Conservation (phyloP, 2,329 filamentous ascomycete genomes). For the Paraphoma chrysanthemicola region DNA sequence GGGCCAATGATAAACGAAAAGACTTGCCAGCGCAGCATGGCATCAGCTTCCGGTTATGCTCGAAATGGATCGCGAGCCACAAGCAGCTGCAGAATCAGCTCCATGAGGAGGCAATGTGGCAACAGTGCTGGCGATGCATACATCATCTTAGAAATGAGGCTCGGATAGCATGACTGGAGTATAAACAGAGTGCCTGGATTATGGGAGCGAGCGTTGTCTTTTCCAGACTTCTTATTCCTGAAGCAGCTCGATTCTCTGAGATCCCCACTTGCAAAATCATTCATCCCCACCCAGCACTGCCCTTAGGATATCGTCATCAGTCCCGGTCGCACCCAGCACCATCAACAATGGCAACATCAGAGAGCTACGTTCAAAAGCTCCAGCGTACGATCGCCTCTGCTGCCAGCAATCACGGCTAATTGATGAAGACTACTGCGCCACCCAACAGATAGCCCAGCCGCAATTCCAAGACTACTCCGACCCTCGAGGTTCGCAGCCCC, state of each 20-base stretch:
- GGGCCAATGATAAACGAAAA: slow-evolving; percentile 35
- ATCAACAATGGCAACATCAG: slow-evolving; percentile 36
- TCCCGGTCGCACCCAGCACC: slow-evolving; percentile 14
- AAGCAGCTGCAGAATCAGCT: slow-evolving; percentile 25
- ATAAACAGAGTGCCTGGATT: slow-evolving; percentile 39
- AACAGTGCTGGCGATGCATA: slow-evolving; percentile 23
- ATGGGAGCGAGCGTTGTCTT: slow-evolving; percentile 28
- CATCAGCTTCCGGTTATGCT: slow-evolving; percentile 30
- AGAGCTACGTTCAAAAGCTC: slow-evolving; percentile 42
- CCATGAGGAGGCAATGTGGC: slow-evolving; percentile 32
- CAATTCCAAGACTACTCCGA: slow-evolving; percentile 48
- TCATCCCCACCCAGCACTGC: slow-evolving; percentile 25
- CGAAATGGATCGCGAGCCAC: slow-evolving; percentile 26
- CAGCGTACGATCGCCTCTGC: slow-evolving; percentile 32
- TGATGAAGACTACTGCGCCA: slow-evolving; percentile 38
- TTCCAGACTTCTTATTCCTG: slow-evolving; percentile 17
- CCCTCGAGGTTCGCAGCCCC: slow-evolving; percentile 39
- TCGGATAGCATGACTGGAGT: slow-evolving; percentile 29
- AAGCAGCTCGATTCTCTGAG: slow-evolving; percentile 26
- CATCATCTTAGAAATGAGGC: slow-evolving; percentile 34
- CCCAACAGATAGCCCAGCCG: slow-evolving; percentile 43
- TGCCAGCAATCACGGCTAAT: slow-evolving; percentile 15
- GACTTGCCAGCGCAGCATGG: slow-evolving; percentile 41
- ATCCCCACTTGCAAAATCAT: slow-evolving; percentile 31
- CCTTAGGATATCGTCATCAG: slow-evolving; percentile 17